Evolutionary conservation across 306 rosid genomes (phyloP).

Genomic region (Casuarina equisetifolia): DNA sequence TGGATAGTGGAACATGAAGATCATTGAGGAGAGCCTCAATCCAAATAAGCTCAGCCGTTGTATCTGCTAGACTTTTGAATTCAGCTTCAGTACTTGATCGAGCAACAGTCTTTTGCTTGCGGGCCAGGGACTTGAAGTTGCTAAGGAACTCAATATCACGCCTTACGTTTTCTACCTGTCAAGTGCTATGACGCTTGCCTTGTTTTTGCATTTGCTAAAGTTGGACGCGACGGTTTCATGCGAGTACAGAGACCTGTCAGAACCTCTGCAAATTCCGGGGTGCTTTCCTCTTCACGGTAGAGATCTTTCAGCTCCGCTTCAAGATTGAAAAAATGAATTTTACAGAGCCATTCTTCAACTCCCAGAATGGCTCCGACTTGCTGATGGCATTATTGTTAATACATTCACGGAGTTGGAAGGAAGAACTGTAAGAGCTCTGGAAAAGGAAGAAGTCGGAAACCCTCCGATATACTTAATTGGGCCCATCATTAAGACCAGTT

Average conservation of each 20-base stretch:
- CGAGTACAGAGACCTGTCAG: not conserved
- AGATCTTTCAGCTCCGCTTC: slow-evolving; percentile 2
- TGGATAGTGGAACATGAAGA: too few relatives aligned
- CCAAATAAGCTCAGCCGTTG: too few relatives aligned
- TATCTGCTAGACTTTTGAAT: too few relatives aligned
- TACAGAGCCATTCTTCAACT: slow-evolving; percentile 9
- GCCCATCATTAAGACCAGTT: slow-evolving; percentile 29
- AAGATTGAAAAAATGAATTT: slow-evolving; percentile 9
- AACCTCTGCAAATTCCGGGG: slow-evolving; percentile 29
- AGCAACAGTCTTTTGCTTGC: too few relatives aligned
- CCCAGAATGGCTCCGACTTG: not conserved
- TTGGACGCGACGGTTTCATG: too few relatives aligned
- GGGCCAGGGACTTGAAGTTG: too few relatives aligned
- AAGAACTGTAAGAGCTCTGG: not conserved
- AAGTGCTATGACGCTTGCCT: not conserved
- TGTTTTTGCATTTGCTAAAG: slow-evolving; percentile 5
- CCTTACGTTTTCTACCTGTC: slow-evolving; percentile 16
- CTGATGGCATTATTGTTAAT: slow-evolving; percentile 32
- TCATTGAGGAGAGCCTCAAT: too few relatives aligned
- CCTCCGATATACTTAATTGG: slow-evolving; percentile 28
- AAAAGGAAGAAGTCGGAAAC: not conserved
- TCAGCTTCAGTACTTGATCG: too few relatives aligned
- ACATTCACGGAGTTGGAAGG: slow-evolving; percentile 24
- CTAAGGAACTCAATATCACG: slow-evolving; percentile 26
- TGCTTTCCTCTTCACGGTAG: slow-evolving; percentile 30